Percentiles rank a stretch among this genome's conserved stretches.
Conservation (phyloP, 2,329 filamentous ascomycete genomes). For the Davidsoniella eucalypti region DNA sequence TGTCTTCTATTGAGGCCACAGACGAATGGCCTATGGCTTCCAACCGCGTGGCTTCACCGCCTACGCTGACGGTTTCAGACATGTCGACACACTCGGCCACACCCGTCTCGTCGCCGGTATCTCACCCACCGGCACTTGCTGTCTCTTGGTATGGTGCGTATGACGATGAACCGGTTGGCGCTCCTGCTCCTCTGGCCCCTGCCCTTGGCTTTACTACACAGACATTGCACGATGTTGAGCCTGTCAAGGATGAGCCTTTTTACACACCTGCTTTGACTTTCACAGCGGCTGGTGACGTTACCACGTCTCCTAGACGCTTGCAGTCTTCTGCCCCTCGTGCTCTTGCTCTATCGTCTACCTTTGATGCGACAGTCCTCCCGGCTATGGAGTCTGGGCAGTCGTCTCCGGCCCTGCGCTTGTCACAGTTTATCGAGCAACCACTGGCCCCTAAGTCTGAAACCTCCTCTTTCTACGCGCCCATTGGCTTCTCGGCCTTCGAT, state of each 20-base stretch:
- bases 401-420: neutral
- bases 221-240: slow-evolving; percentile 18
- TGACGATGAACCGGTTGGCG: slow-evolving; percentile 9
- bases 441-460: slow-evolving; percentile 3
- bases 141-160: slow-evolving; percentile 1
- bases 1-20: slow-evolving; percentile 16
- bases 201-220: slow-evolving; percentile 18
- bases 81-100: neutral
- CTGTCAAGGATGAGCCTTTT: slow-evolving; percentile 16
- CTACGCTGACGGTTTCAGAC: slow-evolving; percentile 4
- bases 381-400: neutral
- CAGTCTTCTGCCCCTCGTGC: slow-evolving; percentile 1
- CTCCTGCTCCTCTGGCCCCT: neutral
- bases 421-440: neutral
- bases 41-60: slow-evolving; percentile 4
- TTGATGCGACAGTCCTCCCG: slow-evolving; percentile 8
- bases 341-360: slow-evolving; percentile 7
- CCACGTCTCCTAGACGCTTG: neutral
- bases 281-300: slow-evolving; percentile 3
- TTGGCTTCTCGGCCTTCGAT: slow-evolving; percentile 9
- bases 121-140: neutral
- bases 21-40: slow-evolving; percentile 16
- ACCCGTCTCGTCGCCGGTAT: neutral
- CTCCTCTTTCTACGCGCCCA: slow-evolving; percentile 6
- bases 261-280: slow-evolving; percentile 12